Evolutionary conservation across 1,284 basidiomycete species (phyloP).

Genomic region (Ustanciosporium gigantosporum): DNA sequence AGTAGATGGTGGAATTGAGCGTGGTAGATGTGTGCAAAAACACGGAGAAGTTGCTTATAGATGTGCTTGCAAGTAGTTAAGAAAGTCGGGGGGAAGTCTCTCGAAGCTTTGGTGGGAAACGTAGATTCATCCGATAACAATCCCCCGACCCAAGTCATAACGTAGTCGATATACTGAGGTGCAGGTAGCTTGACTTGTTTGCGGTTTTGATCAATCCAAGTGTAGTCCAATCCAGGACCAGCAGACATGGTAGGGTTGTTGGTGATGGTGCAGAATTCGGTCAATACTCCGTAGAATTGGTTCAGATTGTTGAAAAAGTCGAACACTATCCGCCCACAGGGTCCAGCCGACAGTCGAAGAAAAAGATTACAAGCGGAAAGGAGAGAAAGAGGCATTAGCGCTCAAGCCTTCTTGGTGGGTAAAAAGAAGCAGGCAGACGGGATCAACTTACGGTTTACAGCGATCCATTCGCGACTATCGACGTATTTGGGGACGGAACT

Average conservation of each 20-base stretch:
- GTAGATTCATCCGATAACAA: conserved; percentile 86
- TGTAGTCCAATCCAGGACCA: conserved; percentile 88
- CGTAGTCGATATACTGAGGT: conserved; percentile 97
- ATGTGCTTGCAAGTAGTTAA: conserved; percentile 92
- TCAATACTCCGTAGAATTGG: conserved; percentile 92
- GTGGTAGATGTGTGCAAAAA: conserved; percentile 97
- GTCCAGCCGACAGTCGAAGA: not conserved
- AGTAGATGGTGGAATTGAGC: conserved; percentile 88
- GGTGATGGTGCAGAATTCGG: conserved; percentile 89
- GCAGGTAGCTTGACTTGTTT: conserved; percentile 91
- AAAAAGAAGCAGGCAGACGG: not conserved
- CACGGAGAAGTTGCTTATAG: conserved; percentile 92
- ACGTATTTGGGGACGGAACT: conserved; percentile 88
- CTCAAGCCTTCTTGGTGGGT: conserved; percentile 67
- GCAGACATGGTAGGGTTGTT: conserved; percentile 92
- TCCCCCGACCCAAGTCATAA: conserved; percentile 97
- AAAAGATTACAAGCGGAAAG: not conserved
- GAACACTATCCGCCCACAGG: conserved; percentile 30
- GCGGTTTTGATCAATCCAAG: conserved; percentile 85
- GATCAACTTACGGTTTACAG: conserved; percentile 78
- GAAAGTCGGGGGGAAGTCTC: conserved; percentile 86
- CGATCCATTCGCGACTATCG: conserved; percentile 80
- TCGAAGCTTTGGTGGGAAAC: conserved; percentile 94
- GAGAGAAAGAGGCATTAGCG: too few relatives aligned
- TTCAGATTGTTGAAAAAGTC: conserved; percentile 86